Evolutionary conservation across 1,139 yeast species (phyloP).

Genomic region (Yamadazyma songkhlaensis): DNA sequence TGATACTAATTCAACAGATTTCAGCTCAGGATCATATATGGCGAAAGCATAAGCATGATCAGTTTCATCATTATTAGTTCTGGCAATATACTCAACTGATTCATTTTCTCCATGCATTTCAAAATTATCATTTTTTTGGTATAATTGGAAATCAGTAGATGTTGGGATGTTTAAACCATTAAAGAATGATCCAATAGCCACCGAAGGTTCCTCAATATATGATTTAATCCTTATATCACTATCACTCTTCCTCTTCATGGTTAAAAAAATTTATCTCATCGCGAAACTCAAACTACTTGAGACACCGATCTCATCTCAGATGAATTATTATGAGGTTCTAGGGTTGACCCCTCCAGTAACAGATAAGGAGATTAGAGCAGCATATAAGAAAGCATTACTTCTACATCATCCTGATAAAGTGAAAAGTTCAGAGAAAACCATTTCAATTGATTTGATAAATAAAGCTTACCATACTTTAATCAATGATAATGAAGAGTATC

Average conservation of each 20-base stretch:
- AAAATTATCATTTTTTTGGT: slow-evolving; percentile 49
- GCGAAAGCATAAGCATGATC: slow-evolving; percentile 54
- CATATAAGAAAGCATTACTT: slow-evolving; percentile 61
- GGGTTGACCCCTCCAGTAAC: slow-evolving; percentile 42
- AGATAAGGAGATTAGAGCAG: slow-evolving; percentile 47
- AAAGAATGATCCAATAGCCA: slow-evolving; percentile 59
- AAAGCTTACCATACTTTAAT: slow-evolving; percentile 58
- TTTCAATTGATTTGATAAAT: slow-evolving; percentile 42
- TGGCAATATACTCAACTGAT: slow-evolving; percentile 71
- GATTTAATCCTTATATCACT: slow-evolving; percentile 31
- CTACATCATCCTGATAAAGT: slow-evolving; percentile 74
- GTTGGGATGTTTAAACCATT: slow-evolving; percentile 69
- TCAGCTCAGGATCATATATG: slow-evolving; percentile 60
- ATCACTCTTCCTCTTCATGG: slow-evolving; percentile 8
- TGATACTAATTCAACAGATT: slow-evolving; percentile 58
- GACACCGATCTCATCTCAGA: not conserved
- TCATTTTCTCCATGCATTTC: slow-evolving; percentile 78
- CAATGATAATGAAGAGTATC: not conserved
- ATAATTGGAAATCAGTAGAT: slow-evolving; percentile 61
- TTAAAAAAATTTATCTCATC: slow-evolving; percentile 8
- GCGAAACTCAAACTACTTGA: not conserved
- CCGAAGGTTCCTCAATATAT: slow-evolving; percentile 31
- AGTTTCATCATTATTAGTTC: slow-evolving; percentile 35
- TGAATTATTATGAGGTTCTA: slow-evolving; percentile 51
- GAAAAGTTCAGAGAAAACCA: not conserved